Percentiles rank a stretch among this genome's conserved stretches.
phyloP scores from a whole-genome alignment of 1,284 basidiomycete genomes.

The Lentinula novae-zelandiae region DNA sequence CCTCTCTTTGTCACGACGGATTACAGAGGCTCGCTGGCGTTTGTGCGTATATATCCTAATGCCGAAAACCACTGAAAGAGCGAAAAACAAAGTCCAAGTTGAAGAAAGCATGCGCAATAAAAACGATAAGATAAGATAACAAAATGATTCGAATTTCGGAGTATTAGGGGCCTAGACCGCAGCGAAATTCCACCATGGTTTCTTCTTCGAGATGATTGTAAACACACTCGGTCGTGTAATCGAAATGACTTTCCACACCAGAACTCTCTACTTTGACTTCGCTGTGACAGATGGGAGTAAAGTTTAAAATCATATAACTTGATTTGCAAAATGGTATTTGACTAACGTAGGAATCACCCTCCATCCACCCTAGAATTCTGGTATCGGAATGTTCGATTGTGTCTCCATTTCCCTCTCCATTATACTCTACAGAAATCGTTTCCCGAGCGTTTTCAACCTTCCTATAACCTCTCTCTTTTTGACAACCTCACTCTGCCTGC shows the following conservation, averaged over 20 bases:
- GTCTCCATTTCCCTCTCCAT: constrained; percentile 22
- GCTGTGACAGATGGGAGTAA: constrained; percentile 26
- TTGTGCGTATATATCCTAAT: neutral
- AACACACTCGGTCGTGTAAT: constrained; percentile 81
- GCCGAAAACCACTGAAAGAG: neutral
- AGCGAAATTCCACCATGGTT: neutral
- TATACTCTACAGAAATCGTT: constrained; percentile 38
- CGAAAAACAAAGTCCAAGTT: constrained; percentile 3
- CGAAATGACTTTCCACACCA: constrained; percentile 91
- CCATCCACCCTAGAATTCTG: constrained; percentile 97
- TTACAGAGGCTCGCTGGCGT: neutral
- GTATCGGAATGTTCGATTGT: constrained; percentile 64
- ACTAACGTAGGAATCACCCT: constrained; percentile 85
- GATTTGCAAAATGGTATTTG: neutral
- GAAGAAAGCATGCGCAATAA: neutral
- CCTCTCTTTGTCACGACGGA: neutral
- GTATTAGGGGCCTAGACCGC: too few relatives aligned
- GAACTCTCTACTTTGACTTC: constrained; percentile 69
- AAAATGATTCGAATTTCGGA: neutral
- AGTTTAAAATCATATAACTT: neutral
- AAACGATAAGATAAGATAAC: constrained; percentile 3
- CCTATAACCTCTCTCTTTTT: constrained; percentile 65
- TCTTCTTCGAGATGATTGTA: constrained; percentile 56
- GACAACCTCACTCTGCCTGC: constrained; percentile 80
- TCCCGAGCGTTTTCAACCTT: constrained; percentile 58